Percentiles rank a stretch among this genome's conserved stretches.
Evolutionary conservation across 2,329 filamentous ascomycete species (phyloP).

Genomic region (Hypoxylon sp.): DNA sequence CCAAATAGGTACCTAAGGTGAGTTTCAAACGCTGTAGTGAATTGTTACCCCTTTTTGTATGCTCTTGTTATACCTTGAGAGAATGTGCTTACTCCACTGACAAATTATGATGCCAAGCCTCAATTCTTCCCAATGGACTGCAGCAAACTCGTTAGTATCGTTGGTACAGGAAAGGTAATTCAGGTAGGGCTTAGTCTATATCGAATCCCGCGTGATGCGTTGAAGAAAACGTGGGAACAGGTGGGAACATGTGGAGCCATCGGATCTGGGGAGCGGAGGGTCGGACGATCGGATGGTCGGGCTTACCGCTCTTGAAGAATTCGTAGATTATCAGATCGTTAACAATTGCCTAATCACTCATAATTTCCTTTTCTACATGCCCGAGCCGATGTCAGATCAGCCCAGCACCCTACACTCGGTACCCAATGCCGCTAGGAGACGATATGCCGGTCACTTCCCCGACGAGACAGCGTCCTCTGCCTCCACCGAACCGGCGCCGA

Average conservation of each 20-base stretch:
- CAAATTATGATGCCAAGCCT: too few species aligned
- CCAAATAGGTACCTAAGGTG: too few species aligned
- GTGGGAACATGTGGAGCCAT: constrained; percentile 7
- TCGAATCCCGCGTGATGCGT: background rate
- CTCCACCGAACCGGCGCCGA: constrained; percentile 48
- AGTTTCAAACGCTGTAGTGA: background rate
- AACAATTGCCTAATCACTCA: constrained; percentile 5
- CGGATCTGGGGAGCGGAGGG: constrained; percentile 7
- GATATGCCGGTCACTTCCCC: constrained; percentile 40
- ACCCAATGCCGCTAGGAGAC: constrained; percentile 42
- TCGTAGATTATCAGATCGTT: background rate
- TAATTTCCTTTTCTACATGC: constrained; percentile 5
- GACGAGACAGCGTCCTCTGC: constrained; percentile 39
- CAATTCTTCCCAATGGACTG: too few species aligned
- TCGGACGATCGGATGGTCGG: constrained; percentile 40
- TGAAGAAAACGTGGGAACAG: background rate
- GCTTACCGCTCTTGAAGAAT: background rate
- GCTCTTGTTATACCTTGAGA: too few species aligned
- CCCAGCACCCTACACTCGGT: background rate
- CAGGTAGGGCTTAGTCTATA: background rate
- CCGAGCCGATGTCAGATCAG: background rate
- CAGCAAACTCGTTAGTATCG: too few species aligned
- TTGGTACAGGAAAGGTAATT: background rate
- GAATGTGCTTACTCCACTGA: too few species aligned
- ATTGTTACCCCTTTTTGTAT: background rate